phyloP scores from a whole-genome alignment of 169 alveolate genomes.

The Plasmodium adleri region DNA sequence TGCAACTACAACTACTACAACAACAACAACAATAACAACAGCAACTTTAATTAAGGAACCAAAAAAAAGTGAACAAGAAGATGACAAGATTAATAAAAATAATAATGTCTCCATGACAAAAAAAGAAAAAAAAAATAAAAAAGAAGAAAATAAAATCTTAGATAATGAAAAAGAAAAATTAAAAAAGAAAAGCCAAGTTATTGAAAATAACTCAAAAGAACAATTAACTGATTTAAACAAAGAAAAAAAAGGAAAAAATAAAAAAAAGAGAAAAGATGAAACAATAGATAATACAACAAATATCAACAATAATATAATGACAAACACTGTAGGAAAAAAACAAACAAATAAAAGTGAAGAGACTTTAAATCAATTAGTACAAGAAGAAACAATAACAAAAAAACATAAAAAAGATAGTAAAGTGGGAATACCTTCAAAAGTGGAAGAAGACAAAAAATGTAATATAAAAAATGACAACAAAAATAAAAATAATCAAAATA shows the following conservation, averaged over 20 bases:
- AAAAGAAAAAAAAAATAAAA: neutral
- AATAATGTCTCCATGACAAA: neutral
- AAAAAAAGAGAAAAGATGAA: neutral
- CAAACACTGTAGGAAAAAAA: too few species aligned
- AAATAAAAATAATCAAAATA: neutral
- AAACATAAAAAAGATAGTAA: conserved; percentile 22
- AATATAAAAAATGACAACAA: neutral
- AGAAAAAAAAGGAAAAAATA: neutral
- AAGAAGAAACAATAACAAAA: neutral
- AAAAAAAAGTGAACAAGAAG: neutral
- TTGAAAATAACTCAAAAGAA: neutral
- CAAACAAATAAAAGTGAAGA: neutral
- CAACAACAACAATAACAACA: too few species aligned
- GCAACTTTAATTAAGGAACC: neutral
- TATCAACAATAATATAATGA: too few species aligned
- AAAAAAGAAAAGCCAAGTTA: neutral
- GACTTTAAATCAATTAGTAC: neutral
- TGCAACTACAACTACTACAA: neutral
- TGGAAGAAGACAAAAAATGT: neutral
- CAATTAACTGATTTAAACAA: too few species aligned
- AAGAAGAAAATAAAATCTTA: neutral
- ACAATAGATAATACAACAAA: neutral
- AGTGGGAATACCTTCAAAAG: neutral
- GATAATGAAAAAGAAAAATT: neutral
- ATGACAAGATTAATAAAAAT: neutral